phyloP scores from a whole-genome alignment of 805 yeast species.

The Monosporozyma servazzii region DNA sequence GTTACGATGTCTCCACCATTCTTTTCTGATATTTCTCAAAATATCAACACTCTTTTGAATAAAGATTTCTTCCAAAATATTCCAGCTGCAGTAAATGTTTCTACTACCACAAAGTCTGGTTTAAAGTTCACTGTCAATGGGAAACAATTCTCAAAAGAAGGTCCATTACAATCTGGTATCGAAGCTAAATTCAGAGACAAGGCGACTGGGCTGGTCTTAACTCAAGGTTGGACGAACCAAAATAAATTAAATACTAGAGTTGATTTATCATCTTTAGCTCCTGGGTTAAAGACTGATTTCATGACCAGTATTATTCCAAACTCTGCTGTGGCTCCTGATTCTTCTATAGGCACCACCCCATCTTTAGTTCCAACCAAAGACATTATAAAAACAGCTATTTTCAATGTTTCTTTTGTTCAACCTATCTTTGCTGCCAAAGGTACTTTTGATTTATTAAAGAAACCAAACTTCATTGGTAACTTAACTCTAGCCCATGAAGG shows the following conservation, averaged over 20 bases:
- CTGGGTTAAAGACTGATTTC: slow-evolving; percentile 90
- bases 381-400: slow-evolving; percentile 63
- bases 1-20: slow-evolving; percentile 68
- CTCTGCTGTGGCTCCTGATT: slow-evolving; percentile 22
- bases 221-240: slow-evolving; percentile 97
- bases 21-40: slow-evolving; percentile 87
- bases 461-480: slow-evolving; percentile 93
- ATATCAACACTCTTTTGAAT: slow-evolving; percentile 80
- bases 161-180: slow-evolving; percentile 75
- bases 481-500: slow-evolving; percentile 93
- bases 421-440: slow-evolving; percentile 90
- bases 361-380: not conserved
- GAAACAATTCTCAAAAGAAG: slow-evolving; percentile 67
- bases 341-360: not conserved
- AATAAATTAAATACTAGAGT: slow-evolving; percentile 87
- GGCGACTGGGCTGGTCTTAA: slow-evolving; percentile 81
- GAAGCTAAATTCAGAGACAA: slow-evolving; percentile 92
- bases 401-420: slow-evolving; percentile 85
- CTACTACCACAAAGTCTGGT: slow-evolving; percentile 93
- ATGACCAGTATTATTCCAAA: slow-evolving; percentile 85
- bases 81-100: slow-evolving; percentile 80
- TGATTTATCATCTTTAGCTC: slow-evolving; percentile 85
- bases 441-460: slow-evolving; percentile 79
- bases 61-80: slow-evolving; percentile 89
- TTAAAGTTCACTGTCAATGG: slow-evolving; percentile 92